Evolutionary conservation across 164 flowering plant species (phyloP).

Genomic region (Cinnamomum chago): DNA sequence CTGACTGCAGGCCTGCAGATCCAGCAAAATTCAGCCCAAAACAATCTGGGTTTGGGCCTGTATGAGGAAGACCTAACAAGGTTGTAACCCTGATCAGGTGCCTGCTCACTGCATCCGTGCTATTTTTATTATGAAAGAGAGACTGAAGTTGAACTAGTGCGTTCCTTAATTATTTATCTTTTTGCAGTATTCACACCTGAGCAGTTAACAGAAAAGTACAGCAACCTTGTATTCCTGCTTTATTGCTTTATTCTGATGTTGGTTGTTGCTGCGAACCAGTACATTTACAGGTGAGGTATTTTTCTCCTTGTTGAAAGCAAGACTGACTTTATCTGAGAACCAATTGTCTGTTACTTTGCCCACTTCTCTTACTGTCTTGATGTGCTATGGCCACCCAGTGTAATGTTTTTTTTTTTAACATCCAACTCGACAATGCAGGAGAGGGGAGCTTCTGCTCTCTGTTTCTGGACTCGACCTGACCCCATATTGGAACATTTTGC

Average conservation of each 20-base stretch:
- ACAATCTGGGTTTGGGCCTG: background rate
- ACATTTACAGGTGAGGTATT: constrained; percentile 55
- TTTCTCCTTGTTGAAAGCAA: background rate
- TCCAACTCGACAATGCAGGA: constrained; percentile 43
- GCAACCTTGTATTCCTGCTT: constrained; percentile 70
- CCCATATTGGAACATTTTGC: constrained; percentile 77
- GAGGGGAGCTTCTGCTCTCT: constrained; percentile 67
- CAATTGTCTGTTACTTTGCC: background rate
- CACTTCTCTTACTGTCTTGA: background rate
- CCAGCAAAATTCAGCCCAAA: background rate
- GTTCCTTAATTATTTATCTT: background rate
- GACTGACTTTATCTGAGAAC: background rate
- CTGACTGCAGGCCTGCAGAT: background rate
- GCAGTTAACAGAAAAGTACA: constrained; percentile 89
- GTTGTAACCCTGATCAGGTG: background rate
- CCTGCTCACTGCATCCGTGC: background rate
- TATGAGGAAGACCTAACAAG: background rate
- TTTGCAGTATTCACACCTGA: constrained; percentile 92
- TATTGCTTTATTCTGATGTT: constrained; percentile 68
- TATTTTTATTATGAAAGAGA: background rate
- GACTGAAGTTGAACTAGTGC: background rate
- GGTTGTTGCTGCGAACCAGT: constrained; percentile 64
- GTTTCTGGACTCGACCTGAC: constrained; percentile 58
- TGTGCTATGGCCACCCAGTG: background rate
- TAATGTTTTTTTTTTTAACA: background rate